Base-by-base conservation (phyloP, 176 grass and related monocot genomes). In the Guadua angustifolia region DNA sequence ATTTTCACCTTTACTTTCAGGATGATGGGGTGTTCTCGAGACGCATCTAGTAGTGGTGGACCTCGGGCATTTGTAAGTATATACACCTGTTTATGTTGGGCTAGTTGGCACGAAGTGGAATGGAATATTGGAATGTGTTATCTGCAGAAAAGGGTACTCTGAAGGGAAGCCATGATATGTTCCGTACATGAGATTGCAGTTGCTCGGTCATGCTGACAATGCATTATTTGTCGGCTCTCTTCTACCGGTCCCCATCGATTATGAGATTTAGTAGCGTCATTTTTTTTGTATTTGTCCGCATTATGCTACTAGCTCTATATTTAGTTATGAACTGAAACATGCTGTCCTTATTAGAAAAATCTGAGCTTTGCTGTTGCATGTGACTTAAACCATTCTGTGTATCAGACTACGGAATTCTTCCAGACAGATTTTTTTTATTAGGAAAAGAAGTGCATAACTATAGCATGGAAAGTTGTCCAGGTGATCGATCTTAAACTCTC, bases 1-100 rank as follows among this genome's bases (percentile, higher is more conserved):
- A 15, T 58, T 71, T 71, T 85, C 4, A 1, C 39, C 35, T 45
- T 60, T 45, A 12, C 15, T 74, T 74, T 33, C 89, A 90, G 89
- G 61, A 87, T 69, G 68, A 58, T 63, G 60, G 33, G 42, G 61
- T 16, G 59, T n/a, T 51, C 25, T 51, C 22, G 19, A n/a, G 58
- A 36, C 3, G 35, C n/a, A 46, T 83, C 8, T 72, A 32, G 77
- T 16, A 52, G 50, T 33, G 36, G 73, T 63, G 72, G 29, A 77
- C 62, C 15, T 61, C 22, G 36, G 44, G 11, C 71, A 66, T 66
- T 69, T 69, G 42, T 76, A 59, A 86, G 62, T 85, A 89, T 43
- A 69, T 33, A 70, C 61, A 77, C 38, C 22, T 81, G 52, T 25
- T 61, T 71, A 60, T 59, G 77, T 12, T 66, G 33, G 77, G 26